A percentile compares a stretch with the other conserved stretches of the same genome.
These are phyloP conservation scores for Nitzschia sp. DNA, from an alignment of 108 stramenopile species.

Conservation along the genomic window DNA sequence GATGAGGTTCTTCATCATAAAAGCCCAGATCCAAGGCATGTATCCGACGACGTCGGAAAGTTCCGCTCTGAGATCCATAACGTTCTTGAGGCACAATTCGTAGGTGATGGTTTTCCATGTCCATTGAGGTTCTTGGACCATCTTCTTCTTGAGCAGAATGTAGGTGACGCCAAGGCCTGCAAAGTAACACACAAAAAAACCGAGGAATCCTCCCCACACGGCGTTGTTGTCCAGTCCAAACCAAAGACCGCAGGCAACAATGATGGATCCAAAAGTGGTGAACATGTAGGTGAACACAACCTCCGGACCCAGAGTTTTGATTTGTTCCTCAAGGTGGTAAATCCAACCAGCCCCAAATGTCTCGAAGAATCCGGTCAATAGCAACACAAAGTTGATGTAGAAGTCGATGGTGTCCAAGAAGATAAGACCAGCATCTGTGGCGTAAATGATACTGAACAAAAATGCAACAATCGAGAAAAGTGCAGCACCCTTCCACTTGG, in stretches of 20 bases:
- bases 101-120: constrained; percentile 38
- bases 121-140: constrained; percentile 34
- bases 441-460: constrained; percentile 26
- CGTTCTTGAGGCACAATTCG: constrained; percentile 44
- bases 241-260: constrained; percentile 43
- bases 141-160: constrained; percentile 35
- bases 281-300: constrained; percentile 45
- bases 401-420: constrained; percentile 64
- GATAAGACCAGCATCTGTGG: constrained; percentile 60
- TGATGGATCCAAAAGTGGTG: constrained; percentile 49
- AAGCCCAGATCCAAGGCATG: constrained; percentile 52
- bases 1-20: constrained; percentile 54
- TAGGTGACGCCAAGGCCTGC: constrained; percentile 28
- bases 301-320: constrained; percentile 31
- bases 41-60: constrained; percentile 42
- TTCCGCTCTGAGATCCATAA: constrained; percentile 42
- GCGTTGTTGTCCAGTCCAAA: constrained; percentile 40
- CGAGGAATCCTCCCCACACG: constrained; percentile 44
- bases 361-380: constrained; percentile 61
- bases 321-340: constrained; percentile 41
- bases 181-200: constrained; percentile 31
- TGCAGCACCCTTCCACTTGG: constrained; percentile 24
- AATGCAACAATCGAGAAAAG: constrained; percentile 30
- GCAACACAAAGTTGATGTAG: constrained; percentile 69
- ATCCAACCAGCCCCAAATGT: constrained; percentile 63